Conservation (phyloP, 2,329 filamentous ascomycete genomes). For the Apiospora saccharicola region DNA sequence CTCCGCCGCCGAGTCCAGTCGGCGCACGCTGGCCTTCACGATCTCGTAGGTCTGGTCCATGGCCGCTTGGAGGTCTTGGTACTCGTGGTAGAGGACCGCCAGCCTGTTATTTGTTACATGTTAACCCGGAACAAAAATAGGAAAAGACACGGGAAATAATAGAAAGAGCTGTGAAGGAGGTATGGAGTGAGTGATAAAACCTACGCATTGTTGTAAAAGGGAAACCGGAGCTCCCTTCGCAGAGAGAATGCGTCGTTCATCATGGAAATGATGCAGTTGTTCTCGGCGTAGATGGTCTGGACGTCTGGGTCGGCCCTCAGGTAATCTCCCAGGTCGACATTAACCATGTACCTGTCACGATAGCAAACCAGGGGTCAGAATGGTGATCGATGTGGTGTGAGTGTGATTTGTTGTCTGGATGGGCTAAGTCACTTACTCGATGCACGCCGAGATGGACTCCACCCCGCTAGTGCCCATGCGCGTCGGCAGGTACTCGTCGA, state of each 20-base stretch:
- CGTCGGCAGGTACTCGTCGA: conserved; percentile 31
- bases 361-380: too few species aligned
- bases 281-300: conserved; percentile 21
- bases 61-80: conserved; percentile 30
- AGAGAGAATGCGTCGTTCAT: conserved; percentile 49
- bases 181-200: background rate
- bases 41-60: conserved; percentile 29
- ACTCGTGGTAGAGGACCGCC: conserved; percentile 31
- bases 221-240: conserved; percentile 27
- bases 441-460: conserved; percentile 5
- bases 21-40: conserved; percentile 23
- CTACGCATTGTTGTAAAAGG: conserved; percentile 32
- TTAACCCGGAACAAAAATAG: too few species aligned
- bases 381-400: too few species aligned
- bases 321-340: conserved; percentile 30
- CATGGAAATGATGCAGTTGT: conserved; percentile 23
- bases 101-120: too few species aligned
- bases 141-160: too few species aligned
- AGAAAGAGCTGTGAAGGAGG: too few species aligned
- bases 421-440: conserved; percentile 18
- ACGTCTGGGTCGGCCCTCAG: conserved; percentile 29
- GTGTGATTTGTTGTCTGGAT: background rate
- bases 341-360: conserved; percentile 25
- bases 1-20: conserved; percentile 23
- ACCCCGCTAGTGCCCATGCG: conserved; percentile 30